Evolutionary conservation across 495 filamentous ascomycete species (phyloP).

Genomic region (Talaromyces trachyspermus): DNA sequence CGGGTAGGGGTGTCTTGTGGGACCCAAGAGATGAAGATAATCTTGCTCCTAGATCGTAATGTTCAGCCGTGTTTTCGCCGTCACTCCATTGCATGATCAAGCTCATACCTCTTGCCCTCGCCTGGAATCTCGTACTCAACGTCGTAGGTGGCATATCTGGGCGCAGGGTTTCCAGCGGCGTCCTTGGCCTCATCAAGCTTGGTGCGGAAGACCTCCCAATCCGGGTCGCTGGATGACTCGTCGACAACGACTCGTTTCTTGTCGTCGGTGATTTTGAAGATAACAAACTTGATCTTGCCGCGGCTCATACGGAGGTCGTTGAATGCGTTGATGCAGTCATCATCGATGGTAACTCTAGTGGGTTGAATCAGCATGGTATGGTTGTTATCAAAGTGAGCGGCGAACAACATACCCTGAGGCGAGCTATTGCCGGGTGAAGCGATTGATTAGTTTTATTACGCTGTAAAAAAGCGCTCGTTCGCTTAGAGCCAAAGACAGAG

Average conservation of each 20-base stretch:
- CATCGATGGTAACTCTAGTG: conserved; percentile 64
- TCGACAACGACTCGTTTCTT: conserved; percentile 82
- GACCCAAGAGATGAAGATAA: conserved; percentile 91
- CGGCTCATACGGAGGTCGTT: conserved; percentile 88
- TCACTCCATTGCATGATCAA: neutral
- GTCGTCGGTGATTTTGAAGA: conserved; percentile 95
- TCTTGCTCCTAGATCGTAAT: conserved; percentile 66
- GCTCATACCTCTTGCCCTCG: conserved; percentile 70
- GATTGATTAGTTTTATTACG: no score
- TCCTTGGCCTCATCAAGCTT: conserved; percentile 65
- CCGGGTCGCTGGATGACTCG: conserved; percentile 55
- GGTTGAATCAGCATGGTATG: conserved; percentile 13
- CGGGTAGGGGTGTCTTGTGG: conserved; percentile 75
- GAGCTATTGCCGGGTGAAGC: conserved; percentile 23
- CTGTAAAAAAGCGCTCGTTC: no score
- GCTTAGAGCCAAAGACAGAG: neutral
- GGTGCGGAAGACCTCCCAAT: conserved; percentile 72
- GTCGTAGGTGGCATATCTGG: conserved; percentile 90
- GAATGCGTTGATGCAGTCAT: conserved; percentile 76
- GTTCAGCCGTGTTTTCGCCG: neutral
- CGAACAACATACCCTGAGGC: conserved; percentile 36
- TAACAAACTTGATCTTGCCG: conserved; percentile 78
- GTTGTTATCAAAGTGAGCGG: conserved; percentile 7
- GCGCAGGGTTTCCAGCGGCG: conserved; percentile 57
- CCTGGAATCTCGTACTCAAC: conserved; percentile 76